Evolutionary conservation across 208 protist species (phyloP).

Genomic region (Trichomonas vaginalis): DNA sequence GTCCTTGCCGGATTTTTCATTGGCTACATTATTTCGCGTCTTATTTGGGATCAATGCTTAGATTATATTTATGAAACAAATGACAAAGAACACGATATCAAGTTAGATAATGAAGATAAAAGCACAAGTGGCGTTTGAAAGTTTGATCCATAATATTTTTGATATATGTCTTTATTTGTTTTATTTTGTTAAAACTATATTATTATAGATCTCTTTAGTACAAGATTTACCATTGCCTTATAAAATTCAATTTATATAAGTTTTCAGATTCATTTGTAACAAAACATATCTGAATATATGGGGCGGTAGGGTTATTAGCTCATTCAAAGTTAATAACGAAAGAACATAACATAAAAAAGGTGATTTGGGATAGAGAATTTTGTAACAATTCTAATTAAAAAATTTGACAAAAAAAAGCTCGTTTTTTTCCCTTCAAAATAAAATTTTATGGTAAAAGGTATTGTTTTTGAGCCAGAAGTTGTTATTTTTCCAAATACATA

Average conservation of each 20-base stretch:
- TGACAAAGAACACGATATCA: background rate
- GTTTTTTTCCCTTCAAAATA: no score
- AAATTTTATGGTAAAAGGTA: background rate
- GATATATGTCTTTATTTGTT: background rate
- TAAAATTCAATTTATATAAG: no score
- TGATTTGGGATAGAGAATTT: no score
- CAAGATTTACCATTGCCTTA: no score
- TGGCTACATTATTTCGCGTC: background rate
- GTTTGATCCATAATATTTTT: background rate
- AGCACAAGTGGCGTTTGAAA: background rate
- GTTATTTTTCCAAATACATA: conserved; percentile 1
- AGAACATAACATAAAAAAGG: no score
- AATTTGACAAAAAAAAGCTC: no score
- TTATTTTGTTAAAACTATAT: background rate
- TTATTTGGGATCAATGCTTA: background rate
- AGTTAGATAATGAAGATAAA: background rate
- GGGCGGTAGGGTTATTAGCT: no score
- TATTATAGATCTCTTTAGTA: no score
- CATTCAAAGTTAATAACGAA: no score
- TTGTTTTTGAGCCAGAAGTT: background rate
- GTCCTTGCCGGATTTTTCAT: background rate
- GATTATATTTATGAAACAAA: background rate
- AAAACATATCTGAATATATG: no score
- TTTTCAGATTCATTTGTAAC: no score
- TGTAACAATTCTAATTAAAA: no score